These are phyloP conservation scores for Solanum lignicaule DNA, from an alignment of 257 asterid species.

Conservation along the genomic window DNA sequence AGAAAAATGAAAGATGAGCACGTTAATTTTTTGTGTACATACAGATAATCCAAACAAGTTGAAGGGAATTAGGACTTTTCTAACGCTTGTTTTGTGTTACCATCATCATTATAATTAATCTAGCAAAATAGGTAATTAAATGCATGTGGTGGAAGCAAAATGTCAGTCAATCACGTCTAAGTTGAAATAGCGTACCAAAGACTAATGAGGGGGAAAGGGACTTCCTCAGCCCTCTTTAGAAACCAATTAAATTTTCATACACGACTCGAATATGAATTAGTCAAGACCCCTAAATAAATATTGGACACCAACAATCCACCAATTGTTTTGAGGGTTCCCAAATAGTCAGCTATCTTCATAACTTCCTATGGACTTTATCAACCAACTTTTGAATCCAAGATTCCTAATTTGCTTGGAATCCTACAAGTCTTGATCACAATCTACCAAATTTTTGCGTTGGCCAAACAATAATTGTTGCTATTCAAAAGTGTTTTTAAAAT, in stretches of 20 bases:
- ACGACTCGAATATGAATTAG: neutral
- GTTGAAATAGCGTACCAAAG: neutral
- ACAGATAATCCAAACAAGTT: neutral
- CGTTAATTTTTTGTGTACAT: neutral
- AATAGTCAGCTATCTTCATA: no score
- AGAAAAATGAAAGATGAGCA: neutral
- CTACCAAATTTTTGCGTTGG: no score
- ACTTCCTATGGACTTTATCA: no score
- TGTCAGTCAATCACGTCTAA: neutral
- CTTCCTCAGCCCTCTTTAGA: neutral
- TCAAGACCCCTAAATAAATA: neutral
- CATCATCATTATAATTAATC: neutral
- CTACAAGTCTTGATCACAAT: no score
- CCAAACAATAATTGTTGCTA: no score
- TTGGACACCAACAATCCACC: neutral
- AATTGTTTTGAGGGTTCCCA: neutral
- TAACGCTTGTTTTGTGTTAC: neutral
- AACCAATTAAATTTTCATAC: neutral
- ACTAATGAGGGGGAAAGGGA: neutral
- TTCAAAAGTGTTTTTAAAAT: no score
- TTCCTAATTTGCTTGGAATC: no score
- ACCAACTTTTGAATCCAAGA: no score
- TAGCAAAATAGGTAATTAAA: neutral
- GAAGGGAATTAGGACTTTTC: neutral
- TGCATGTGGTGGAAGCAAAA: neutral